Evolutionary conservation across 768 basidiomycete genomes (phyloP).

Genomic region (Lactarius sp.): DNA sequence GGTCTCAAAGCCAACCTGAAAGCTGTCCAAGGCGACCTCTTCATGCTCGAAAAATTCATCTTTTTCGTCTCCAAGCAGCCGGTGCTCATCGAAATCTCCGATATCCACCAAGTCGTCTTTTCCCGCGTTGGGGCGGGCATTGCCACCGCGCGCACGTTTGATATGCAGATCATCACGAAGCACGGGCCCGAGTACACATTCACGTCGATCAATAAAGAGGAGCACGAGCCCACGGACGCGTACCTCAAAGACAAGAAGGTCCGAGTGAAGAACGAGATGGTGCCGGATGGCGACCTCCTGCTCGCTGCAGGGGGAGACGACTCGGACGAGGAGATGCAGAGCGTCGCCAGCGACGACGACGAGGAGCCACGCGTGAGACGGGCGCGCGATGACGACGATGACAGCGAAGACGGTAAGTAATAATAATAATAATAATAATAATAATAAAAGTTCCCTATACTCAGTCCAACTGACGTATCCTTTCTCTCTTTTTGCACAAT

Average conservation of each 20-base stretch:
- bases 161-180: slow-evolving; percentile 85
- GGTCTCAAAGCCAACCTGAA: slow-evolving; percentile 99
- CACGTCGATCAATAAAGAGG: slow-evolving; percentile 93
- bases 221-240: slow-evolving; percentile 78
- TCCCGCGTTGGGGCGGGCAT: slow-evolving; percentile 88
- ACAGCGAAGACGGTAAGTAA: slow-evolving; percentile 64
- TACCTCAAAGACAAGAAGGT: slow-evolving; percentile 91
- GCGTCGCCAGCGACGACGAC: slow-evolving; percentile 66
- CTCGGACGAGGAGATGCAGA: slow-evolving; percentile 77
- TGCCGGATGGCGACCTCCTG: slow-evolving; percentile 77
- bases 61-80: slow-evolving; percentile 98
- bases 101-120: slow-evolving; percentile 88
- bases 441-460: too few species aligned
- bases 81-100: slow-evolving; percentile 80
- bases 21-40: slow-evolving; percentile 93
- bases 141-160: slow-evolving; percentile 88
- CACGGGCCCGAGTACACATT: slow-evolving; percentile 83
- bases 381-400: slow-evolving; percentile 61
- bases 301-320: slow-evolving; percentile 67
- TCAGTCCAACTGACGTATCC: slow-evolving; percentile 1
- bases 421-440: too few species aligned
- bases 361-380: slow-evolving; percentile 47
- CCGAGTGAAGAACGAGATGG: slow-evolving; percentile 92
- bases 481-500: background rate
- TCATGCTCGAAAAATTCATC: slow-evolving; percentile 95